Evolutionary conservation across 2,329 filamentous ascomycete genomes (phyloP).

Genomic region (Talaromyces islandicus): DNA sequence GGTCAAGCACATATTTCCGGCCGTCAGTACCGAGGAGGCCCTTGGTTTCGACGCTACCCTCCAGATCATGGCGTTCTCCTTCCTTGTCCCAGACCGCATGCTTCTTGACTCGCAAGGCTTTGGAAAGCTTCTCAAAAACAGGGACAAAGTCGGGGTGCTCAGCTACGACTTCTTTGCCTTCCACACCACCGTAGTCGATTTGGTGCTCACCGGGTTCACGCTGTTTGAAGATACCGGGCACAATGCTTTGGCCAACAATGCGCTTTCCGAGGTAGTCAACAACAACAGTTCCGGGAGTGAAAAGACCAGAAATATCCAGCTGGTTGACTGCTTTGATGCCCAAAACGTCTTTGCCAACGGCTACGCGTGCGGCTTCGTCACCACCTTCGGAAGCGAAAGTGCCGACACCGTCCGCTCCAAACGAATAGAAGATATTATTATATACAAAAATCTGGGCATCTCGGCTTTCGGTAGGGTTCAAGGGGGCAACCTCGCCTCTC

Average conservation of each 20-base stretch:
- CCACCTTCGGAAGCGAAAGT: constrained; percentile 96
- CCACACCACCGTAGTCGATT: constrained; percentile 96
- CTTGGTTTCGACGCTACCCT: constrained; percentile 96
- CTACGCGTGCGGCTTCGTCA: constrained; percentile 90
- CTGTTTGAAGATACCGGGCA: constrained; percentile 98
- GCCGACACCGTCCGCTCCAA: constrained; percentile 92
- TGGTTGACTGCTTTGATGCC: constrained; percentile 95
- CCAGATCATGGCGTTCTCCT: constrained; percentile 78
- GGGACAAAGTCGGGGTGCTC: constrained; percentile 79
- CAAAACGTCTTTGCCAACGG: constrained; percentile 92
- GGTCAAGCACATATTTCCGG: constrained; percentile 91
- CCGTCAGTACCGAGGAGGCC: constrained; percentile 95
- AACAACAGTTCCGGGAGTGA: constrained; percentile 92
- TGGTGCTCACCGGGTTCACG: constrained; percentile 95
- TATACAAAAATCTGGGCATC: constrained; percentile 99
- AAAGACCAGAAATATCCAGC: constrained; percentile 88
- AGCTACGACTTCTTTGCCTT: constrained; percentile 92
- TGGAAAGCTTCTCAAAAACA: constrained; percentile 84
- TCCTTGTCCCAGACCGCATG: constrained; percentile 99
- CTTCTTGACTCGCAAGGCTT: constrained; percentile 84
- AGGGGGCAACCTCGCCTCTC: constrained; percentile 80
- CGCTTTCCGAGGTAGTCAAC: constrained; percentile 96
- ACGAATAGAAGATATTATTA: constrained; percentile 99
- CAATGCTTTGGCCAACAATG: constrained; percentile 94
- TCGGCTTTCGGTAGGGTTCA: constrained; percentile 87